Evolutionary conservation across 1,284 basidiomycete species (phyloP).

Genomic region (Apiotrichum sp.): DNA sequence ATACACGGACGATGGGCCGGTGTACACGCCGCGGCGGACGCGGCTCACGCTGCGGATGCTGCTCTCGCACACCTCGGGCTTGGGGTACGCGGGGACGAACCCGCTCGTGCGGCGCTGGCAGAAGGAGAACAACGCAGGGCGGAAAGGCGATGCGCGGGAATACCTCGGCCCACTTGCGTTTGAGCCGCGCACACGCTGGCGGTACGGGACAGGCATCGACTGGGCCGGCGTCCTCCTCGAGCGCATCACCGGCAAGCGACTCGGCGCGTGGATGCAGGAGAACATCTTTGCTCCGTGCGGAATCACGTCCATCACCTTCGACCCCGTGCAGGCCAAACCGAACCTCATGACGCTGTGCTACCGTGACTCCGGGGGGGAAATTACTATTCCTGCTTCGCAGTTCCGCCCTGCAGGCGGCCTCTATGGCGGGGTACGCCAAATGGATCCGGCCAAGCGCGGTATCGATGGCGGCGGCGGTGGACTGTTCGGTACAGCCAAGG

Average conservation of each 20-base stretch:
- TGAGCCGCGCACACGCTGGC: conserved; percentile 27
- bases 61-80: conserved; percentile 22
- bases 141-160: conserved; percentile 10
- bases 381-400: not conserved
- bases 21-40: conserved; percentile 18
- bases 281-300: conserved; percentile 23
- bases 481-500: conserved; percentile 27
- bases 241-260: conserved; percentile 12
- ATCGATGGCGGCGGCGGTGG: conserved; percentile 26
- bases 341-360: not conserved
- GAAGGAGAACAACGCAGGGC: not conserved
- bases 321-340: conserved; percentile 8
- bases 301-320: conserved; percentile 22
- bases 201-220: conserved; percentile 29
- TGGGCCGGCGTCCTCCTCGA: conserved; percentile 23
- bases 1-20: no score
- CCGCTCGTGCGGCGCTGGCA: not conserved
- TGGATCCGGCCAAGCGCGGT: no score
- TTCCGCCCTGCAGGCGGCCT: no score
- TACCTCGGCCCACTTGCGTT: conserved; percentile 20
- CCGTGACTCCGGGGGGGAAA: conserved; percentile 10
- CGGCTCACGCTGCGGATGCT: conserved; percentile 30
- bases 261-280: conserved; percentile 19
- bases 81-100: not conserved
- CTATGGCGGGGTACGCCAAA: not conserved